These are phyloP conservation scores for Microcyclospora pomicola DNA, from an alignment of 2,329 filamentous ascomycete genomes.

Conservation along the genomic window DNA sequence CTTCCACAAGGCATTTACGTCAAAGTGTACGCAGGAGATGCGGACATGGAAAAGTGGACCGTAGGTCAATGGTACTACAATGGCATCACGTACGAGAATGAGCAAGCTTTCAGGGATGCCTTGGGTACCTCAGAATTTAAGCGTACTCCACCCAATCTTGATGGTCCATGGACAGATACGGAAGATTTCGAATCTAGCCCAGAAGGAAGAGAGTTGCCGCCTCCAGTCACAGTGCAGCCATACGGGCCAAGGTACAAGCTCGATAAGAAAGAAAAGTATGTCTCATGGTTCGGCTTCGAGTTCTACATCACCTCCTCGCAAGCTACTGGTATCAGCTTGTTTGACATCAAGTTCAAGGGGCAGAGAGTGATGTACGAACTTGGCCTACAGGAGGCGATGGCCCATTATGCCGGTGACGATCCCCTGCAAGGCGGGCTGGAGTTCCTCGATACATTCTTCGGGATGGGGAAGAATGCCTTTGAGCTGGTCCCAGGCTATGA, in stretches of 20 bases:
- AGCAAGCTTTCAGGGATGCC: conserved; percentile 34
- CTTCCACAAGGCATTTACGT: conserved; percentile 34
- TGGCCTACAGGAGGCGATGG: conserved; percentile 38
- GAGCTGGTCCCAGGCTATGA: conserved; percentile 39
- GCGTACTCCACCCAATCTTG: conserved; percentile 34
- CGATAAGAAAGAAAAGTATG: conserved; percentile 32
- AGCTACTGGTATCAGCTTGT: conserved; percentile 33
- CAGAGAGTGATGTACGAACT: conserved; percentile 41
- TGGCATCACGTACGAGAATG: conserved; percentile 37
- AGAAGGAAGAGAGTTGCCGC: conserved; percentile 40
- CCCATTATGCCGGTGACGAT: conserved; percentile 38
- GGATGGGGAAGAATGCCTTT: conserved; percentile 34
- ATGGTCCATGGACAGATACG: conserved; percentile 36
- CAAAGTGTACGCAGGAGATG: conserved; percentile 34
- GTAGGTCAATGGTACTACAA: conserved; percentile 40
- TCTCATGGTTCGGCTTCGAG: conserved; percentile 40
- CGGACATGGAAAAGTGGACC: conserved; percentile 38
- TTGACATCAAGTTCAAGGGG: conserved; percentile 38
- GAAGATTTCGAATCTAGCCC: conserved; percentile 29
- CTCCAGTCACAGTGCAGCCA: conserved; percentile 24
- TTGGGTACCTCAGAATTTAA: conserved; percentile 31
- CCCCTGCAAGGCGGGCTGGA: conserved; percentile 30
- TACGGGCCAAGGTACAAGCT: conserved; percentile 28
- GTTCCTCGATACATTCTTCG: conserved; percentile 19
- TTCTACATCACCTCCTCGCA: conserved; percentile 37